These are phyloP conservation scores for Saccharomycopsis fermentans DNA, from an alignment of 805 yeast species.

Conservation along the genomic window DNA sequence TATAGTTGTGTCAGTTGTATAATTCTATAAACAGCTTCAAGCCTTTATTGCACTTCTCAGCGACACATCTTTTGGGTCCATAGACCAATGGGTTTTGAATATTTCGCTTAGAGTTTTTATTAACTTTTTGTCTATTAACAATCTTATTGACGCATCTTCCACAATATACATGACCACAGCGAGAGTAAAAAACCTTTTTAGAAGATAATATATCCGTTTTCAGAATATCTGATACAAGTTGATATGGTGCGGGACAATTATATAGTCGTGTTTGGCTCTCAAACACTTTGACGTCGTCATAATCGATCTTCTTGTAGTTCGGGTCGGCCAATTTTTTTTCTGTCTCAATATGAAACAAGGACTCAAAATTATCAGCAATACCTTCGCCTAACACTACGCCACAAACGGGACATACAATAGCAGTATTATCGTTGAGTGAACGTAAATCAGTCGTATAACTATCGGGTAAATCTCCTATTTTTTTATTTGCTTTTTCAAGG, in stretches of 20 bases:
- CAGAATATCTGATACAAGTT: slow-evolving; percentile 39
- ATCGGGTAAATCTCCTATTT: slow-evolving; percentile 23
- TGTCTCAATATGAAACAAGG: slow-evolving; percentile 22
- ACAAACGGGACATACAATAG: slow-evolving; percentile 55
- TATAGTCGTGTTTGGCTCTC: slow-evolving; percentile 4
- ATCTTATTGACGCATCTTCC: slow-evolving; percentile 70
- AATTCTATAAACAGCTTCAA: background rate
- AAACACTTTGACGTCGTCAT: slow-evolving; percentile 8
- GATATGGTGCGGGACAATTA: slow-evolving; percentile 55
- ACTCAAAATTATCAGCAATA: slow-evolving; percentile 41
- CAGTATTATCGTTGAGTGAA: slow-evolving; percentile 27
- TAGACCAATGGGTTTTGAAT: slow-evolving; percentile 16
- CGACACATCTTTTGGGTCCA: slow-evolving; percentile 17
- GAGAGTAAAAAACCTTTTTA: slow-evolving; percentile 50
- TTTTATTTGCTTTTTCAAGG: slow-evolving; percentile 21
- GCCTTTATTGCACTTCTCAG: slow-evolving; percentile 7
- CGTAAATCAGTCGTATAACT: slow-evolving; percentile 21
- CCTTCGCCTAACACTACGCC: slow-evolving; percentile 69
- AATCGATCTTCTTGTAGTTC: slow-evolving; percentile 2
- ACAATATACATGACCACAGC: slow-evolving; percentile 81
- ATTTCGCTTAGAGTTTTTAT: slow-evolving; percentile 5
- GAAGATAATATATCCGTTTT: slow-evolving; percentile 51
- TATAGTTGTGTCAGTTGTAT: background rate
- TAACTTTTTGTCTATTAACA: slow-evolving; percentile 6
- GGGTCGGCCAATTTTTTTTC: slow-evolving; percentile 23